Conservation (phyloP, 2,329 filamentous ascomycete genomes). For the Scedosporium dehoogii region DNA sequence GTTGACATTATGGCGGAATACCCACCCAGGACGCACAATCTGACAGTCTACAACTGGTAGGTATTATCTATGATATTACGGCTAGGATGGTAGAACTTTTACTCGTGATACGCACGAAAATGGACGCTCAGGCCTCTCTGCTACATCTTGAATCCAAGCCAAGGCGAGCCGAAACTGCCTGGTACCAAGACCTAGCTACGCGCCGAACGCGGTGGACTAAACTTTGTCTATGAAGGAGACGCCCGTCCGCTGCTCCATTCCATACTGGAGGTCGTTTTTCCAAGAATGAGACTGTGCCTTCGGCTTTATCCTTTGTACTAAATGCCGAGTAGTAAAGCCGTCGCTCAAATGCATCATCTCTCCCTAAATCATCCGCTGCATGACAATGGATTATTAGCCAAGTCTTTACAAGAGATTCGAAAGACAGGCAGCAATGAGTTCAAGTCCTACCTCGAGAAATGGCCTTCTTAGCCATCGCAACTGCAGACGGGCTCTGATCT, state of each 20-base stretch:
- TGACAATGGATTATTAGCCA: background rate
- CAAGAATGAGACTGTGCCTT: conserved; percentile 20
- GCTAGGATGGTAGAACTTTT: too few species aligned
- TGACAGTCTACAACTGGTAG: too few species aligned
- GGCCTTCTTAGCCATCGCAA: conserved; percentile 2
- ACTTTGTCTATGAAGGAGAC: too few species aligned
- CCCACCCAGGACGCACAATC: background rate
- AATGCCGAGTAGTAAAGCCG: conserved; percentile 26
- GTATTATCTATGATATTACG: too few species aligned
- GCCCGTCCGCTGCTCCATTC: background rate
- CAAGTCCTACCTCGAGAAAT: background rate
- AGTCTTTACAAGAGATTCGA: background rate
- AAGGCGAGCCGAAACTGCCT: too few species aligned
- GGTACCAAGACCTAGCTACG: too few species aligned
- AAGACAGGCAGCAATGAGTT: background rate
- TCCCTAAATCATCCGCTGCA: conserved; percentile 16
- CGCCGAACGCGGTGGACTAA: too few species aligned
- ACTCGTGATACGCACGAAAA: too few species aligned
- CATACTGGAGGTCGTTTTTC: conserved; percentile 13
- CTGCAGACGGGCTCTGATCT: background rate
- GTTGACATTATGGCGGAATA: background rate
- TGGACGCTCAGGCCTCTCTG: too few species aligned
- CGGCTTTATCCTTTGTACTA: conserved; percentile 19
- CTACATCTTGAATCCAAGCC: too few species aligned
- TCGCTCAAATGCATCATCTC: conserved; percentile 23